These are phyloP conservation scores for Gynandropsis gynandra DNA, from an alignment of 345 rosid species.

Conservation along the genomic window DNA sequence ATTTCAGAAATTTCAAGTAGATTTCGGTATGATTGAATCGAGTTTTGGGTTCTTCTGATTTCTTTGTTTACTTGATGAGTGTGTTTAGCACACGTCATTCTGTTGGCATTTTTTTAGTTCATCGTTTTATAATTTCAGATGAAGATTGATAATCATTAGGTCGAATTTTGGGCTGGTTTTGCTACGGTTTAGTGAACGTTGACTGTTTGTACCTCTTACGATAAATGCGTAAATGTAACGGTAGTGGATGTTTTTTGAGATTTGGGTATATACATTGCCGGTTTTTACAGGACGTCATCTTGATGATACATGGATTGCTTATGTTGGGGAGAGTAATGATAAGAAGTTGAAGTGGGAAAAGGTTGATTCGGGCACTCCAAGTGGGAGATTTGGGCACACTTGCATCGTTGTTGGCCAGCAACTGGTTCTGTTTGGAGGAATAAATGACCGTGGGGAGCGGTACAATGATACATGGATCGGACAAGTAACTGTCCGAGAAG, in stretches of 20 bases:
- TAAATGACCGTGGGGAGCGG: slow-evolving; percentile 75
- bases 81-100: slow-evolving; percentile 23
- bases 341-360: slow-evolving; percentile 54
- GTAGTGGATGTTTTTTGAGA: slow-evolving; percentile 8
- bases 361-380: slow-evolving; percentile 59
- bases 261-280: slow-evolving; percentile 9
- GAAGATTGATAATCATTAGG: no score
- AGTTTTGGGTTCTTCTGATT: not conserved
- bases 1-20: not conserved
- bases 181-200: not conserved
- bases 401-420: slow-evolving; percentile 48
- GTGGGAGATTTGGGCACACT: slow-evolving; percentile 93
- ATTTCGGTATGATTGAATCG: not conserved
- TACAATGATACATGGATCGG: slow-evolving; percentile 87
- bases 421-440: slow-evolving; percentile 84
- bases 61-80: slow-evolving; percentile 18
- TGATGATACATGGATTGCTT: slow-evolving; percentile 89
- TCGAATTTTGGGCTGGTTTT: no score
- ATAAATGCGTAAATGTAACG: no score
- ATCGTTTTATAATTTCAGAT: not conserved
- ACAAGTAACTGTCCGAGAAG: slow-evolving; percentile 40
- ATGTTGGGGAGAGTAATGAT: slow-evolving; percentile 42
- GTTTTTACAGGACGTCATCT: slow-evolving; percentile 68
- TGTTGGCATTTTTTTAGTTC: not conserved
- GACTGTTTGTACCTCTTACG: not conserved